These are phyloP conservation scores for Cerrena zonata DNA, from an alignment of 1,284 basidiomycete species.

Conservation along the genomic window DNA sequence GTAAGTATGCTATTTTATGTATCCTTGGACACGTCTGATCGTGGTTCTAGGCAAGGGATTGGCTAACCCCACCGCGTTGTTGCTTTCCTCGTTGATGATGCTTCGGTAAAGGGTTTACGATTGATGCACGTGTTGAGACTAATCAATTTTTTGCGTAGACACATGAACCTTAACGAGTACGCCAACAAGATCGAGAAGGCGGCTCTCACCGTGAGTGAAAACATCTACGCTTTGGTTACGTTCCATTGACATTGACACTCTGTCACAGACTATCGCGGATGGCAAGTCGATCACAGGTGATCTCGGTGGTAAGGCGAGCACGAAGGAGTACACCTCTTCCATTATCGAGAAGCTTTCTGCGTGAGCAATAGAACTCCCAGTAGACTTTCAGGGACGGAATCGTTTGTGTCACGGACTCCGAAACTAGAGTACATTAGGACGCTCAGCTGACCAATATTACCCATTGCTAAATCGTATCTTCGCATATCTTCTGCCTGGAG, in stretches of 20 bases:
- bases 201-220: constrained; percentile 59
- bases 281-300: constrained; percentile 90
- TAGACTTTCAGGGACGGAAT: constrained; percentile 11
- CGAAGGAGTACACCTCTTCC: constrained; percentile 81
- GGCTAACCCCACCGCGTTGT: constrained; percentile 95
- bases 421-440: not conserved
- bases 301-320: constrained; percentile 85
- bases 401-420: not conserved
- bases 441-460: constrained; percentile 1
- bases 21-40: constrained; percentile 2
- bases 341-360: constrained; percentile 70
- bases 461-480: not conserved
- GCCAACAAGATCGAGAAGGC: constrained; percentile 92
- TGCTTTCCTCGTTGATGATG: constrained; percentile 97
- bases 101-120: constrained; percentile 53
- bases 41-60: constrained; percentile 76
- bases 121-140: constrained; percentile 17
- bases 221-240: constrained; percentile 9
- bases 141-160: constrained; percentile 44
- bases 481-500: not conserved
- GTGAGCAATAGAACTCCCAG: constrained; percentile 6
- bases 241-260: constrained; percentile 12
- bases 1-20: constrained; percentile 29
- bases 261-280: constrained; percentile 86
- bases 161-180: constrained; percentile 87